Conservation (phyloP, 2,329 filamentous ascomycete genomes). For the Volutella citrinella region DNA sequence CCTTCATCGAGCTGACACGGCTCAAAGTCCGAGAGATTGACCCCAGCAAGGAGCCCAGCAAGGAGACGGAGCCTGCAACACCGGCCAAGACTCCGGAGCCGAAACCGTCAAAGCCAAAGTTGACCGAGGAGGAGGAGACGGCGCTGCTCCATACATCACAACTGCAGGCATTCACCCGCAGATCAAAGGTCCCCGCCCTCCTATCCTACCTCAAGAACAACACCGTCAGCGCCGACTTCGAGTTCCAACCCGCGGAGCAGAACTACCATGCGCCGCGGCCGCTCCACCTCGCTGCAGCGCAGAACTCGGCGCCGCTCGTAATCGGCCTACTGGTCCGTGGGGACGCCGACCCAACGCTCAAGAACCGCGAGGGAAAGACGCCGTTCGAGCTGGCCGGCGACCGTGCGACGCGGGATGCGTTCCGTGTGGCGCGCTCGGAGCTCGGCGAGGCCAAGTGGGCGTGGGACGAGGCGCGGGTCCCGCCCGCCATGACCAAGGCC, state of each 20-base stretch:
- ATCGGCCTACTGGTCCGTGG: slow-evolving; percentile 72
- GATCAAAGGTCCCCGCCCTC: slow-evolving; percentile 84
- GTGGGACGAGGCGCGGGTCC: slow-evolving; percentile 76
- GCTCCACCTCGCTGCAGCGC: slow-evolving; percentile 80
- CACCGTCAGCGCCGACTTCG: slow-evolving; percentile 66
- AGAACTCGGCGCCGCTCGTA: slow-evolving; percentile 77
- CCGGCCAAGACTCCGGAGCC: slow-evolving; percentile 34
- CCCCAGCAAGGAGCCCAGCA: slow-evolving; percentile 55
- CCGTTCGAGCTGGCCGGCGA: slow-evolving; percentile 87
- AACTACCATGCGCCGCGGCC: slow-evolving; percentile 80
- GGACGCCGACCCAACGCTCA: slow-evolving; percentile 67
- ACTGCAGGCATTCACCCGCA: slow-evolving; percentile 80
- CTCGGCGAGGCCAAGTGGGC: slow-evolving; percentile 74
- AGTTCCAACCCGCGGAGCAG: slow-evolving; percentile 68
- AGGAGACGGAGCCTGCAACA: slow-evolving; percentile 34
- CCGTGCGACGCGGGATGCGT: slow-evolving; percentile 81
- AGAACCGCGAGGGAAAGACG: slow-evolving; percentile 75
- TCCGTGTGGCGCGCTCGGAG: slow-evolving; percentile 80
- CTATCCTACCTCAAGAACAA: slow-evolving; percentile 82
- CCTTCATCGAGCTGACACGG: slow-evolving; percentile 89
- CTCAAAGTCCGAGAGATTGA: slow-evolving; percentile 81
- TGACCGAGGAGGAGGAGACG: slow-evolving; percentile 80
- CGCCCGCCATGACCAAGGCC: slow-evolving; percentile 63
- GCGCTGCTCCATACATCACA: slow-evolving; percentile 83
- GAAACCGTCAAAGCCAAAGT: slow-evolving; percentile 60